Evolutionary conservation across 257 asterid species (phyloP), one percentile per base, ranked within the genome.

Genomic region (Voacanga thouarsii): DNA sequence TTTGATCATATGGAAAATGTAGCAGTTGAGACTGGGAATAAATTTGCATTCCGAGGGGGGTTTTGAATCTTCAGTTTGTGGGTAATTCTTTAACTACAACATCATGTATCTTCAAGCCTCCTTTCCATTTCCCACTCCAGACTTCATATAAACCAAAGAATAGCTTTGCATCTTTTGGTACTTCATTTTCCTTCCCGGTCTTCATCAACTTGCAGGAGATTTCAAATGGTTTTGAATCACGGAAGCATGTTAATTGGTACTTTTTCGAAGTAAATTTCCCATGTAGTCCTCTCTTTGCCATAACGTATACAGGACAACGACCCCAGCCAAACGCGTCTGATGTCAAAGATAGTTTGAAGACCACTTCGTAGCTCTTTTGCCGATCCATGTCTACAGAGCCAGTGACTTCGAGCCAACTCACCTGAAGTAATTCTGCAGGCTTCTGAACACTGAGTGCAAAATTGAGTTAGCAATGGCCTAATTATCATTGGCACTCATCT

Each of bases 81-180:
- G 28, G 63, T 56, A 56, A 56, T 71, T 82, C 81, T 71, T 12
- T 43, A 16, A 86, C 45, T 41, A 26, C 78, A 21, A 81, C 88
- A 39, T 79, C 24, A 75, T 87, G 82, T 49, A 89, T 89, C 47
- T 50, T 77, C 79, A 89, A 90, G 12, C 93, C 93, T 11, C 93
- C 93, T 76, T 89, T 89, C 93, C 91, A 89, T 63, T 85, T 85
- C 26, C 91, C 93, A 76, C 88, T 84, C 93, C 90, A 89, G 21
- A 87, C 87, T 74, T 88, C 91, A 61, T 86, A 86, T 18, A 87
- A 67, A 6, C 88, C 87, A 49, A 87, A 84, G 65, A 79, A 79
- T 12, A 87, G n/a, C 63, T 64, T 82, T 0, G 15, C 1, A 56
- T 28, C 75, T 44, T 45, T n/a, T 18, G 57, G 10, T 19, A 11